These are phyloP conservation scores for Aspergillus oerlinghausenensis DNA, from an alignment of 2,329 filamentous ascomycete genomes.

Conservation along the genomic window DNA sequence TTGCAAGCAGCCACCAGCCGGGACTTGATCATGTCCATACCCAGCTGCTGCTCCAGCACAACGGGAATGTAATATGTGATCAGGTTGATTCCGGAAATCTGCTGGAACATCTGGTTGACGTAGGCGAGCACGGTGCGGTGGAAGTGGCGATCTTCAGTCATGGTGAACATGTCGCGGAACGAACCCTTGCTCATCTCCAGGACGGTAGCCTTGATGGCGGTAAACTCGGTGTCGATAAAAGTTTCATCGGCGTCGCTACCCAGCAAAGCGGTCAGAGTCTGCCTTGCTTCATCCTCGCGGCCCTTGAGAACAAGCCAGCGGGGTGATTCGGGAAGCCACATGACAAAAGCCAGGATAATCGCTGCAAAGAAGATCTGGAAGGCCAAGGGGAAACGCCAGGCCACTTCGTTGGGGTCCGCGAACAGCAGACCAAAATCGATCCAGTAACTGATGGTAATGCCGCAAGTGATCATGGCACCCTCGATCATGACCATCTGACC, in stretches of 20 bases:
- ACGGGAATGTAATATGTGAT: constrained; percentile 44
- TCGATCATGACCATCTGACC: constrained; percentile 52
- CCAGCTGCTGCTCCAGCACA: constrained; percentile 41
- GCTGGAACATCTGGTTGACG: constrained; percentile 54
- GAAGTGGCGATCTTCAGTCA: constrained; percentile 53
- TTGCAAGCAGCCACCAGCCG: constrained; percentile 51
- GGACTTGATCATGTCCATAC: constrained; percentile 37
- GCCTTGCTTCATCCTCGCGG: constrained; percentile 47
- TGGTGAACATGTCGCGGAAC: constrained; percentile 57
- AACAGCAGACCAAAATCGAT: constrained; percentile 51
- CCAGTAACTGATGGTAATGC: constrained; percentile 49
- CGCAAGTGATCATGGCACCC: constrained; percentile 49
- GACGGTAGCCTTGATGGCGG: constrained; percentile 51
- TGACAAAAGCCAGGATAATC: constrained; percentile 46
- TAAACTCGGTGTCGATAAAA: constrained; percentile 45
- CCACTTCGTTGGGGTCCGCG: constrained; percentile 43
- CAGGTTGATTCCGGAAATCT: constrained; percentile 44
- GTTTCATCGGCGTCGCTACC: constrained; percentile 45
- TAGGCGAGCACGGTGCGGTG: constrained; percentile 54
- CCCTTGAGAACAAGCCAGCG: constrained; percentile 57
- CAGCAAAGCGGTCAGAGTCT: constrained; percentile 45
- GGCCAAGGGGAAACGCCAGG: constrained; percentile 54
- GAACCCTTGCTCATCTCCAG: constrained; percentile 46
- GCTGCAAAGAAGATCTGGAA: constrained; percentile 56
- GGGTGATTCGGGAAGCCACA: constrained; percentile 53